Evolutionary conservation across 805 yeast species (phyloP), one percentile per base, ranked within the genome.

Genomic region (Barnettozyma botsteinii): DNA sequence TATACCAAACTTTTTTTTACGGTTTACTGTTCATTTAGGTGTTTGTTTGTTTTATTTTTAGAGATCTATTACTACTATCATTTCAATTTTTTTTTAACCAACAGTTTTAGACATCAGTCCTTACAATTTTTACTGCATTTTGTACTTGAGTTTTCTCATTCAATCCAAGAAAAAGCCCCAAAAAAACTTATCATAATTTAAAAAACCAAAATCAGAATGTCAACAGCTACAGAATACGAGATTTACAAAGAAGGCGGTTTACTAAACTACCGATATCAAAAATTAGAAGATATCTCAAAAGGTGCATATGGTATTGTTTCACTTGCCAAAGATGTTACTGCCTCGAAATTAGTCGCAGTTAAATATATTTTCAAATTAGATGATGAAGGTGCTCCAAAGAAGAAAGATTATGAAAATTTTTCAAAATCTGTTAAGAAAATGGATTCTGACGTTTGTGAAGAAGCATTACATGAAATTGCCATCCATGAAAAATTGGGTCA

Each of bases 231-330:
- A 23, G 64, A 60, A 45, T 67, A 65, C 51, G 69, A 65, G 38
- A 47, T 62, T 32, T 67, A 67, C 45, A 66, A 67, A 41, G 69
- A 66, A 50, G 73, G 74, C 35, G 66, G 66, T 15, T 67, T 83
- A 33, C 66, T 86, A 41, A 72, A 79, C 44, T 69, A 69, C 40
- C 68, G 84, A 41, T 91, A 87, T 64, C 65, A 67, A 42, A 81
- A 81, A 51, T 69, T 87, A 18, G 78, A 76, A 42, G 85, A 80
- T 55, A 75, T 91, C 43, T 85, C 89, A 56, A 89, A 86, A 60
- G 98, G 98, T 23, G 86, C 97, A 0, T 91, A 86, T 61, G 98
- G 98, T 37, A 74, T 84, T 34, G 98, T 91, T 8, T 79, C 94
- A 2, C 70, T 91, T 20, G 97, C 96, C 9, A 79, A 78, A 52